A percentile compares a stretch with the other conserved stretches of the same genome.
These are phyloP conservation scores for Sporopachydermia cereana DNA, from an alignment of 1,139 yeast species.

Conservation along the genomic window DNA sequence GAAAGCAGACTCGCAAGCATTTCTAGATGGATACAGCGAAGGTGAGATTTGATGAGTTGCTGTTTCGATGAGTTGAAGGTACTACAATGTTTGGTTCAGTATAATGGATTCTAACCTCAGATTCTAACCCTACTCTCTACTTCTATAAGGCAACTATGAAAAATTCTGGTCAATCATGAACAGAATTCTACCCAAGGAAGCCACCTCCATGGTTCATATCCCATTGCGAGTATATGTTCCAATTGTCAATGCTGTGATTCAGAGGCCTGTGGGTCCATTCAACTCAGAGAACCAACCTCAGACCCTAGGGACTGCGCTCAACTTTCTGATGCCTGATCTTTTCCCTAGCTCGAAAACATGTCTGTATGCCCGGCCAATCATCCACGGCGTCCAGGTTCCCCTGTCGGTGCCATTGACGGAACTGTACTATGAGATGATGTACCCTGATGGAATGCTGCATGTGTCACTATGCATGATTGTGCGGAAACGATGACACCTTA, in stretches of 20 bases:
- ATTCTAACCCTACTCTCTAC: conserved; percentile 13
- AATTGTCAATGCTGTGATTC: conserved; percentile 35
- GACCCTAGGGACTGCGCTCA: conserved; percentile 33
- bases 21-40: conserved; percentile 38
- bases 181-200: conserved; percentile 28
- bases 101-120: neutral
- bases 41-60: neutral
- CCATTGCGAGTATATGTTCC: conserved; percentile 54
- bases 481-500: neutral
- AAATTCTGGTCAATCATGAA: conserved; percentile 27
- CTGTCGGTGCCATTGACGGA: conserved; percentile 35
- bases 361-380: conserved; percentile 32
- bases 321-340: conserved; percentile 32
- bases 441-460: conserved; percentile 72
- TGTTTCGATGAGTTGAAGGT: too few relatives aligned
- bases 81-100: conserved; percentile 18
- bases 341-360: conserved; percentile 26
- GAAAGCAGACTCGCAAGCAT: conserved; percentile 39
- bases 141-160: conserved; percentile 17
- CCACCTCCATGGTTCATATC: conserved; percentile 27
- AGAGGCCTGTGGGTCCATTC: conserved; percentile 32
- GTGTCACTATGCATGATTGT: conserved; percentile 31
- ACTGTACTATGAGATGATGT: conserved; percentile 42
- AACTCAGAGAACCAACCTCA: conserved; percentile 15
- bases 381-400: conserved; percentile 56